Conservation (phyloP, 2,329 filamentous ascomycete species). For the Aspergillus intermedius region DNA sequence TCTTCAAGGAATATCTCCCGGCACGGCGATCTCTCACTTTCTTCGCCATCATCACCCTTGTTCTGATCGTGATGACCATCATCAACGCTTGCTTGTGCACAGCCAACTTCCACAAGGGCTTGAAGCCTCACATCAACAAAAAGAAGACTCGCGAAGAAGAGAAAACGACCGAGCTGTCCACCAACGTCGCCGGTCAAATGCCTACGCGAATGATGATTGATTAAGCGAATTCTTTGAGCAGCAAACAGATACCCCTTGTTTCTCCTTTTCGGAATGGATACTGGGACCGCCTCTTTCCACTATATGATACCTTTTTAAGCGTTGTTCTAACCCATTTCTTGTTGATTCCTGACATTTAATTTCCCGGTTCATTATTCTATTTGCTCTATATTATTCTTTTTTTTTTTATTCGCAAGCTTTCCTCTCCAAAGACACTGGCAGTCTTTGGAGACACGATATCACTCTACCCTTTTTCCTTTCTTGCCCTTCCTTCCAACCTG, state of each 20-base stretch:
- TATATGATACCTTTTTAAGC: not conserved
- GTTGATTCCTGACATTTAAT: slow-evolving; percentile 19
- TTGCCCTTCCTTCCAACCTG: slow-evolving; percentile 5
- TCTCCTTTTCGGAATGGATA: not conserved
- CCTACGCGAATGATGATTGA: slow-evolving; percentile 43
- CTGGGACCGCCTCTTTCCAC: not conserved
- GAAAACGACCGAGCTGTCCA: slow-evolving; percentile 37
- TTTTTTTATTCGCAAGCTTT: slow-evolving; percentile 15
- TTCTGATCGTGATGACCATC: slow-evolving; percentile 84
- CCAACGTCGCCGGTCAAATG: slow-evolving; percentile 29
- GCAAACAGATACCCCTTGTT: not conserved
- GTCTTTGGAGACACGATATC: slow-evolving; percentile 25
- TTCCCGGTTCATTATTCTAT: slow-evolving; percentile 5
- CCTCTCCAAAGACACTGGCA: slow-evolving; percentile 35
- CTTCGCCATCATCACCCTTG: slow-evolving; percentile 87
- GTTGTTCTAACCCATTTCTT: not conserved
- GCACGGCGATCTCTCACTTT: slow-evolving; percentile 82
- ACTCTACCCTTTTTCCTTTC: too few relatives aligned
- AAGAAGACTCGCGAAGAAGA: slow-evolving; percentile 49
- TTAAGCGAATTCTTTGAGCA: slow-evolving; percentile 13
- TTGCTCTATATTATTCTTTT: slow-evolving; percentile 8
- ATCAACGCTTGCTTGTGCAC: slow-evolving; percentile 80
- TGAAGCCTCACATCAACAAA: slow-evolving; percentile 76
- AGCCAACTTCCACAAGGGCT: slow-evolving; percentile 79
- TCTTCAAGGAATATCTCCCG: slow-evolving; percentile 60